These are phyloP conservation scores for Anisogramma anomala DNA, from an alignment of 2,329 filamentous ascomycete species.

Conservation along the genomic window DNA sequence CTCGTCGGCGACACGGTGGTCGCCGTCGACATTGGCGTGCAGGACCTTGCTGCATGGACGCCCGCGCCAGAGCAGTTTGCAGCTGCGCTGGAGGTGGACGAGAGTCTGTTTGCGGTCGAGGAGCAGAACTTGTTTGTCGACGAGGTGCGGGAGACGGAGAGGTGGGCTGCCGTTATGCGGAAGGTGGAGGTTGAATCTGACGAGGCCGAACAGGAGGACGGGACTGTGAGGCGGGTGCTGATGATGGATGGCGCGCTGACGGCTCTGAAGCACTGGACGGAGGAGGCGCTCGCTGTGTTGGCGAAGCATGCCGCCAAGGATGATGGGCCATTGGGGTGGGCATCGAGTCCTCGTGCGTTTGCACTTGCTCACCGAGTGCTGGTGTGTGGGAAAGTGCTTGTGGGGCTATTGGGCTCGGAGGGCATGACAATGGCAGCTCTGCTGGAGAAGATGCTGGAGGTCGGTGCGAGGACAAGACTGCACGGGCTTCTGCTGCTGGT, in stretches of 20 bases:
- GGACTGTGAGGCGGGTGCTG: background rate
- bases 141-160: slow-evolving; percentile 57
- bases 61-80: slow-evolving; percentile 28
- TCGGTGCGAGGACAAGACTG: slow-evolving; percentile 12
- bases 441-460: slow-evolving; percentile 14
- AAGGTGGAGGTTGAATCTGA: slow-evolving; percentile 15
- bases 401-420: slow-evolving; percentile 6
- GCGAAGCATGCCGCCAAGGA: slow-evolving; percentile 21
- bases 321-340: slow-evolving; percentile 64
- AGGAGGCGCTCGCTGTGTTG: slow-evolving; percentile 27
- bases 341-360: slow-evolving; percentile 57
- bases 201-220: slow-evolving; percentile 15
- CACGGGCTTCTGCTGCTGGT: slow-evolving; percentile 16
- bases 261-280: slow-evolving; percentile 35
- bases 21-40: slow-evolving; percentile 8
- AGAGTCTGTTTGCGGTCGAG: slow-evolving; percentile 72
- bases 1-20: slow-evolving; percentile 25
- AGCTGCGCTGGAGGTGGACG: slow-evolving; percentile 41
- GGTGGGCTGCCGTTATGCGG: slow-evolving; percentile 51
- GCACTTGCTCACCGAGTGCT: slow-evolving; percentile 41
- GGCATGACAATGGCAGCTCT: slow-evolving; percentile 5
- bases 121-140: slow-evolving; percentile 94
- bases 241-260: slow-evolving; percentile 14
- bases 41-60: slow-evolving; percentile 16
- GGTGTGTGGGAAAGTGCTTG: slow-evolving; percentile 24